These are phyloP conservation scores for Leptographium radiaticola DNA, from an alignment of 2,329 filamentous ascomycete species.

Conservation along the genomic window DNA sequence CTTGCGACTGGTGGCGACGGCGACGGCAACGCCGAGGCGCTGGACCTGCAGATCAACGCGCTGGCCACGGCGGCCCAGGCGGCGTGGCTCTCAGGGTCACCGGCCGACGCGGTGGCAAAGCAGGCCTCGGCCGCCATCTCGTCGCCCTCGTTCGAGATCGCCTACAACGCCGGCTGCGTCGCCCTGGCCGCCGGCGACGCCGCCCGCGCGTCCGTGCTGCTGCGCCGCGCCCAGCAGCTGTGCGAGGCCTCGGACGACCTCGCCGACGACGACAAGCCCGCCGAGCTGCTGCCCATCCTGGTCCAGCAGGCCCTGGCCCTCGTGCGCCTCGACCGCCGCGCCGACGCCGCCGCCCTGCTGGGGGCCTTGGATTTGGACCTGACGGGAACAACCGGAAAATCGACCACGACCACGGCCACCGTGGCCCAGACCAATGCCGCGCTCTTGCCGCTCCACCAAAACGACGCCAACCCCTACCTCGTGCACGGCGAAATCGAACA, in stretches of 20 bases:
- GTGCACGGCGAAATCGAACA: constrained; percentile 48
- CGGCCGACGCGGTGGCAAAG: constrained; percentile 42
- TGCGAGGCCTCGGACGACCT: constrained; percentile 65
- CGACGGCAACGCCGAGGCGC: constrained; percentile 46
- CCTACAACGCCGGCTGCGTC: constrained; percentile 67
- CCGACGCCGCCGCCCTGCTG: constrained; percentile 52
- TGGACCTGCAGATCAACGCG: constrained; percentile 66
- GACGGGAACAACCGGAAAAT: constrained; percentile 46
- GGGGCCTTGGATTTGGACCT: constrained; percentile 40
- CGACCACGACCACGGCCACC: constrained; percentile 54
- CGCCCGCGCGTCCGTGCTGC: constrained; percentile 47
- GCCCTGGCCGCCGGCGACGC: constrained; percentile 59
- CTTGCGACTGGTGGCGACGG: constrained; percentile 33
- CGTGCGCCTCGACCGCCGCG: constrained; percentile 48
- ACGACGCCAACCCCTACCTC: constrained; percentile 50
- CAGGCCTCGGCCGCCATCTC: no score
- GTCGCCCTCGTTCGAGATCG: constrained; percentile 68
- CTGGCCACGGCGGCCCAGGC: constrained; percentile 60
- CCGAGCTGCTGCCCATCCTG: constrained; percentile 61
- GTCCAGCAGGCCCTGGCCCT: constrained; percentile 66
- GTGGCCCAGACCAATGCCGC: constrained; percentile 54
- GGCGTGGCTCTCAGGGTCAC: constrained; percentile 49
- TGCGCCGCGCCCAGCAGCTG: constrained; percentile 57
- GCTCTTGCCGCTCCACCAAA: constrained; percentile 10
- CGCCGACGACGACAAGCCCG: constrained; percentile 58